Conservation (phyloP, 305 asterid species). For the Fraxinus sp. region DNA sequence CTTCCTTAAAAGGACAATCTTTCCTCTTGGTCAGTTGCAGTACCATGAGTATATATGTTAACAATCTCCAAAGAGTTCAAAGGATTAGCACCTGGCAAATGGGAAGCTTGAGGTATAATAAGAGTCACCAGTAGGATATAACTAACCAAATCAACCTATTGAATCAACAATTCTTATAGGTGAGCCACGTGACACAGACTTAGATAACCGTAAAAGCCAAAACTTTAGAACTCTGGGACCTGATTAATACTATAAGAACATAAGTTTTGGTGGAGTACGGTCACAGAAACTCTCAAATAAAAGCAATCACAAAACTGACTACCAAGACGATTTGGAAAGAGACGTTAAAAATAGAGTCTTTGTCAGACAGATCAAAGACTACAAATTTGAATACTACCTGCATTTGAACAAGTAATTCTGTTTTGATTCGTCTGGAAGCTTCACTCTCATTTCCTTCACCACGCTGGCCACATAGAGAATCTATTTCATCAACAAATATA, state of each 20-base stretch:
- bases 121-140: background rate
- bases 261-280: background rate
- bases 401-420: constrained; percentile 95
- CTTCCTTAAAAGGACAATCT: background rate
- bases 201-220: background rate
- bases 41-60: background rate
- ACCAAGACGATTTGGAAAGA: background rate
- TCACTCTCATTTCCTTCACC: constrained; percentile 99
- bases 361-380: background rate
- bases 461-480: constrained; percentile 89
- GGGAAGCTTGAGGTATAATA: background rate
- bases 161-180: background rate
- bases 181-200: background rate
- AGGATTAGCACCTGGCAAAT: background rate
- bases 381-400: constrained; percentile 56
- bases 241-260: background rate
- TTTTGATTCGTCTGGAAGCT: constrained; percentile 93
- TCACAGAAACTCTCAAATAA: background rate
- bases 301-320: background rate
- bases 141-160: background rate
- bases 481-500: constrained; percentile 90
- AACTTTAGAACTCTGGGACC: background rate
- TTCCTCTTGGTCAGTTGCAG: background rate
- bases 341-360: background rate
- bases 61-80: background rate